Evolutionary conservation across 192 early-diverging fungal species (phyloP).

Genomic region (Coemansia sp.): DNA sequence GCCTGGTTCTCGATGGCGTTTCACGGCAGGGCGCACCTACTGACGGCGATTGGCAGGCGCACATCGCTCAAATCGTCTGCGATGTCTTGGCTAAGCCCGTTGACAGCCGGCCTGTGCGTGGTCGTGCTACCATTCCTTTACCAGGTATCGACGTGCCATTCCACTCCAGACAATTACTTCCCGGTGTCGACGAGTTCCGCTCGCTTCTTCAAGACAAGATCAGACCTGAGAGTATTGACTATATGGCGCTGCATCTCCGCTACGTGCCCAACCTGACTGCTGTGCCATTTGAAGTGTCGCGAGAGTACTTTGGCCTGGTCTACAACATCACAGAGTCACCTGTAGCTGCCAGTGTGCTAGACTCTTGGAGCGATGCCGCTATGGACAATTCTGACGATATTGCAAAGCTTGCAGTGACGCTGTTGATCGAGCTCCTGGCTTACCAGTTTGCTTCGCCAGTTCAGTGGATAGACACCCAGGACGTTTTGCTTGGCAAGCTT

Average conservation of each 20-base stretch:
- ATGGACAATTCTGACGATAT: no score
- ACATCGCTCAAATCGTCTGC: constrained; percentile 74
- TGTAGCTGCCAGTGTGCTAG: no score
- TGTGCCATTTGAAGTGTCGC: constrained; percentile 80
- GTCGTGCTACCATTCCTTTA: constrained; percentile 85
- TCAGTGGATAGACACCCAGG: constrained; percentile 95
- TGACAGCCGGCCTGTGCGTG: constrained; percentile 72
- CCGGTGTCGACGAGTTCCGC: constrained; percentile 89
- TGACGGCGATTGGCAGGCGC: constrained; percentile 82
- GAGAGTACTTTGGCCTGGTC: no score
- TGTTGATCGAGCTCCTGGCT: constrained; percentile 87
- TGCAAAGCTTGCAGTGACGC: constrained; percentile 76
- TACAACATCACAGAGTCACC: no score
- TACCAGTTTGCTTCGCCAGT: constrained; percentile 95
- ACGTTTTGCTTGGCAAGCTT: constrained; percentile 73
- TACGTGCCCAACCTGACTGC: constrained; percentile 98
- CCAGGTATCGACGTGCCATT: constrained; percentile 96
- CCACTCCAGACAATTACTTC: constrained; percentile 80
- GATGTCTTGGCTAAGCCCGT: constrained; percentile 63
- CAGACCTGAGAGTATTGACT: constrained; percentile 69
- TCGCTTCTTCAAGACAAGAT: constrained; percentile 81
- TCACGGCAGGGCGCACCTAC: constrained; percentile 65
- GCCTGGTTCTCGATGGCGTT: constrained; percentile 83
- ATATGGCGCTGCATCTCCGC: constrained; percentile 65
- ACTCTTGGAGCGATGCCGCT: no score